phyloP scores from a whole-genome alignment of 2,329 filamentous ascomycete species.

The Chrysosporium keratinophilum region DNA sequence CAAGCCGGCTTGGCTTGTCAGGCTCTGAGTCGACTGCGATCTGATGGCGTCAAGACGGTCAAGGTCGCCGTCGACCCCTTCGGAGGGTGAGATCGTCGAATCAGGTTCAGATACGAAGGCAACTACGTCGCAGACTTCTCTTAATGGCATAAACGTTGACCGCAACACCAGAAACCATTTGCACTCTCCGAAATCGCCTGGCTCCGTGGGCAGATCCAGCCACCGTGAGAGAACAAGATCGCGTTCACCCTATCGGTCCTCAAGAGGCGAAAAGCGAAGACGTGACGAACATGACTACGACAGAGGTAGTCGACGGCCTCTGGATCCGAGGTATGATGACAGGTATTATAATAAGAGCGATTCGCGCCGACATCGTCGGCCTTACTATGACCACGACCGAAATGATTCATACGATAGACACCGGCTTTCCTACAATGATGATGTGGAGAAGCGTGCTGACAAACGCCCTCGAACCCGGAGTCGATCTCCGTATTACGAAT shows the following conservation, averaged over 20 bases:
- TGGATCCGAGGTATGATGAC: constrained; percentile 32
- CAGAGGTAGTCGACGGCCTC: constrained; percentile 25
- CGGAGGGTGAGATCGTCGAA: constrained; percentile 80
- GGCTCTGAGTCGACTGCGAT: background rate
- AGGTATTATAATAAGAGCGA: constrained; percentile 31
- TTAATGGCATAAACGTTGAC: constrained; percentile 80
- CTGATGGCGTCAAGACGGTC: constrained; percentile 42
- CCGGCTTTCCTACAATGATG: constrained; percentile 41
- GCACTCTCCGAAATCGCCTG: constrained; percentile 39
- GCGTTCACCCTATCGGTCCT: constrained; percentile 32
- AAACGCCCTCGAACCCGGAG: constrained; percentile 50
- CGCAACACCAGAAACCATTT: constrained; percentile 69
- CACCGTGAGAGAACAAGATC: constrained; percentile 48
- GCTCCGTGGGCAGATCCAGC: constrained; percentile 49
- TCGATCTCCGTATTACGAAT: constrained; percentile 37
- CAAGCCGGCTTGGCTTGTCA: constrained; percentile 3
- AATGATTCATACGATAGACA: constrained; percentile 33
- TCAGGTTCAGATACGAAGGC: constrained; percentile 65
- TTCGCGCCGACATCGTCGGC: constrained; percentile 31
- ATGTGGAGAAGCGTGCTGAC: constrained; percentile 39
- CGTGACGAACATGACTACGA: constrained; percentile 31
- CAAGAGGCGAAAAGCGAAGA: constrained; percentile 35
- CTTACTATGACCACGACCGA: constrained; percentile 45
- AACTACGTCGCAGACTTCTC: constrained; percentile 67
- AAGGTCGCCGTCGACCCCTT: constrained; percentile 54